These are phyloP conservation scores for Cryphonectria parasitica DNA, from an alignment of 2,329 filamentous ascomycete species.

Conservation along the genomic window DNA sequence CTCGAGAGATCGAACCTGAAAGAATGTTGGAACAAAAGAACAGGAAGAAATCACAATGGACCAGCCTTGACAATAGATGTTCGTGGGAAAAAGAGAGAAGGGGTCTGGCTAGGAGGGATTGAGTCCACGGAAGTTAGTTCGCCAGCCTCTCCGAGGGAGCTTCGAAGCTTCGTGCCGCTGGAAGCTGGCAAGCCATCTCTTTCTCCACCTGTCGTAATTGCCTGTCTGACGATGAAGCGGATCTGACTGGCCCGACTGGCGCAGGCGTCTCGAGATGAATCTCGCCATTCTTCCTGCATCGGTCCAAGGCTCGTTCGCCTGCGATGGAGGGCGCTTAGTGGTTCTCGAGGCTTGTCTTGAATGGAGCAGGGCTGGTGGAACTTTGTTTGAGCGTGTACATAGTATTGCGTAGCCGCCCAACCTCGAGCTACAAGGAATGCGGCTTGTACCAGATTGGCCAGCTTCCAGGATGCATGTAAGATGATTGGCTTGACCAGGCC, in stretches of 20 bases:
- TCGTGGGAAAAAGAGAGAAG: neutral
- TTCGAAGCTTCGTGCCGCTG: conserved; percentile 9
- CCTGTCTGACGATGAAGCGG: conserved; percentile 21
- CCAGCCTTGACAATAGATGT: neutral
- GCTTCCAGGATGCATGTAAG: conserved; percentile 22
- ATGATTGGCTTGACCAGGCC: conserved; percentile 18
- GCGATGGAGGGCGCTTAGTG: conserved; percentile 27
- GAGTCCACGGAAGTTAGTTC: neutral
- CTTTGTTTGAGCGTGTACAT: neutral
- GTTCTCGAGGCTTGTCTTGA: neutral
- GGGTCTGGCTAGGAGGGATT: neutral
- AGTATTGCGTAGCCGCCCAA: conserved; percentile 7
- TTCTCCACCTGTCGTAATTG: conserved; percentile 3
- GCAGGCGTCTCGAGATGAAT: conserved; percentile 25
- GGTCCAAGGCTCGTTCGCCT: conserved; percentile 11
- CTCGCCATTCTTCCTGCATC: conserved; percentile 26
- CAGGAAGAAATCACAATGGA: conserved; percentile 11
- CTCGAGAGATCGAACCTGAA: conserved; percentile 6
- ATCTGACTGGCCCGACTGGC: conserved; percentile 29
- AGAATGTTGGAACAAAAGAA: conserved; percentile 13
- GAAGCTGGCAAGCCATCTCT: conserved; percentile 6
- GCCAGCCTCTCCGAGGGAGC: neutral
- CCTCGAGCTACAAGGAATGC: neutral
- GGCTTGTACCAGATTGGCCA: neutral
- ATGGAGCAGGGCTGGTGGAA: neutral